These are phyloP conservation scores for Ceratobasidium sp. DNA, from an alignment of 1,284 basidiomycete species.

Conservation along the genomic window DNA sequence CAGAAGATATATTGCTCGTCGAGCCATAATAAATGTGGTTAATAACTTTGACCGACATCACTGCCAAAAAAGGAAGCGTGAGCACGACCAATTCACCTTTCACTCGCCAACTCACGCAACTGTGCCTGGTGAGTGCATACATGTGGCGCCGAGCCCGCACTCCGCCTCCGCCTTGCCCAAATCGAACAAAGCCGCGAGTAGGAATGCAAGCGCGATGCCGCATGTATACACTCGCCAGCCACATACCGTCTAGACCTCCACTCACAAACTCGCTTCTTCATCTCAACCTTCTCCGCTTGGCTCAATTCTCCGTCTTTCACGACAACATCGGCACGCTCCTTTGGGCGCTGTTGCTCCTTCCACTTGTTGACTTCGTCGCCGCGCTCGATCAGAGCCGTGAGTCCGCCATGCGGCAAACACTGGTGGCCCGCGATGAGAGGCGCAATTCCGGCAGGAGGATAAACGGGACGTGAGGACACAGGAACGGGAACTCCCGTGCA, in stretches of 20 bases:
- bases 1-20: too few species aligned
- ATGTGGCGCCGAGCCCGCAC: slow-evolving; percentile 8
- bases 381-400: slow-evolving; percentile 23
- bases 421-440: slow-evolving; percentile 29
- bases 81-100: not conserved
- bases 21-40: slow-evolving; percentile 27
- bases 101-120: slow-evolving; percentile 13
- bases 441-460: slow-evolving; percentile 21
- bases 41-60: slow-evolving; percentile 35
- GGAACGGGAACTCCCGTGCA: not conserved
- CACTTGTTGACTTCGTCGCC: slow-evolving; percentile 13
- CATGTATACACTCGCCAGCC: slow-evolving; percentile 10
- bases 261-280: slow-evolving; percentile 32
- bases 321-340: slow-evolving; percentile 29
- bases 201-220: slow-evolving; percentile 17
- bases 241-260: not conserved
- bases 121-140: slow-evolving; percentile 16
- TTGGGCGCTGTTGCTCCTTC: slow-evolving; percentile 26
- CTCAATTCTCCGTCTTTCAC: slow-evolving; percentile 25
- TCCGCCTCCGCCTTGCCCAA: not conserved
- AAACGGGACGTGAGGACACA: slow-evolving; percentile 4
- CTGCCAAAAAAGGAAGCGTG: not conserved
- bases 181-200: not conserved
- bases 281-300: not conserved
- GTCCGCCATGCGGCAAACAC: slow-evolving; percentile 20